Evolutionary conservation across 345 rosid genomes (phyloP).

Genomic region (Geranium rotundifolium): DNA sequence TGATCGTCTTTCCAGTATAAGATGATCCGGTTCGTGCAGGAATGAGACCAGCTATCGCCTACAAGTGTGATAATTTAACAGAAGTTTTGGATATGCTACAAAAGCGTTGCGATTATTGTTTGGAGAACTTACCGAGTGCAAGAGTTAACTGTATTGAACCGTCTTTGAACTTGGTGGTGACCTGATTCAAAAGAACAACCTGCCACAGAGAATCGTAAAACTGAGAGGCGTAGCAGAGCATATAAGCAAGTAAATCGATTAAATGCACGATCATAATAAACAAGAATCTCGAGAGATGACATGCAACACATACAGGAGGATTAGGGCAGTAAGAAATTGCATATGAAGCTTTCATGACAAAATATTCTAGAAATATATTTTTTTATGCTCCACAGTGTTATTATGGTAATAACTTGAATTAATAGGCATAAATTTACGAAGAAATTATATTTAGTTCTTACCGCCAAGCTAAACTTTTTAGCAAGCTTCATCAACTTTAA

Average conservation of each 20-base stretch:
- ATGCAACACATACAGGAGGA: too few relatives aligned
- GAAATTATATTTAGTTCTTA: slow-evolving; percentile 21
- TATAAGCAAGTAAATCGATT: neutral
- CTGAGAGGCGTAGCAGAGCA: neutral
- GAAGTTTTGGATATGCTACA: neutral
- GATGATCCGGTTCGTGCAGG: slow-evolving; percentile 74
- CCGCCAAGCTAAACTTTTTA: slow-evolving; percentile 67
- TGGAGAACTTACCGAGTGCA: slow-evolving; percentile 51
- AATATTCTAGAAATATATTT: too few relatives aligned
- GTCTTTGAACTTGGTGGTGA: slow-evolving; percentile 58
- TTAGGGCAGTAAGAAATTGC: too few relatives aligned
- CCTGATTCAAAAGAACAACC: slow-evolving; percentile 90
- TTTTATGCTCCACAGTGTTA: too few relatives aligned
- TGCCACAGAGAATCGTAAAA: slow-evolving; percentile 10
- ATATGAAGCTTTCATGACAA: too few relatives aligned
- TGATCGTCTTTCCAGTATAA: slow-evolving; percentile 82
- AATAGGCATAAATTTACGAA: neutral
- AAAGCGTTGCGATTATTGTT: neutral
- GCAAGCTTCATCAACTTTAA: slow-evolving; percentile 86
- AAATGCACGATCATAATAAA: neutral
- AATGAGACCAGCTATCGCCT: slow-evolving; percentile 98
- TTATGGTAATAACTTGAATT: neutral
- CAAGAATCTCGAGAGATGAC: too few relatives aligned
- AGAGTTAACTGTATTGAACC: slow-evolving; percentile 81
- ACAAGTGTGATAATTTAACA: slow-evolving; percentile 2